Percentiles rank a stretch among this genome's conserved stretches.
These are phyloP conservation scores for Cytospora paraplurivora DNA, from an alignment of 2,329 filamentous ascomycete genomes.

Conservation along the genomic window DNA sequence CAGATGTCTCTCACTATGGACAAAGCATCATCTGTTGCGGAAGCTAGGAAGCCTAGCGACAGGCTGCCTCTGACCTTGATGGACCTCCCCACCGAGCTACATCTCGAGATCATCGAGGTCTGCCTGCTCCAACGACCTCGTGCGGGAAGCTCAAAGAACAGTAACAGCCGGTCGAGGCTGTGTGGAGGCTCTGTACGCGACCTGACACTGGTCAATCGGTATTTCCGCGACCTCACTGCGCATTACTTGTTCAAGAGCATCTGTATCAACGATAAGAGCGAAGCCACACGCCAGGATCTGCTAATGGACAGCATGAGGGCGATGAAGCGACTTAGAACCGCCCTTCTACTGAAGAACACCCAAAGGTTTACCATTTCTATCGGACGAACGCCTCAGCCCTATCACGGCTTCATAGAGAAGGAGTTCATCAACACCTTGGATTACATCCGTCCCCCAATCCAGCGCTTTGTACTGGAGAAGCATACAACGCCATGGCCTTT, in stretches of 20 bases:
- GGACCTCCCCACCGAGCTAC: conserved; percentile 24
- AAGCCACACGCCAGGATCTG: conserved; percentile 14
- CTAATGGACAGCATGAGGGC: conserved; percentile 10
- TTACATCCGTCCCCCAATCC: conserved; percentile 7
- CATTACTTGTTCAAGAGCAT: conserved; percentile 15
- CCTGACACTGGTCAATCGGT: conserved; percentile 19
- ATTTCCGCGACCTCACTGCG: conserved; percentile 22
- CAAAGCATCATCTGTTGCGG: no score
- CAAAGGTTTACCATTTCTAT: conserved; percentile 24
- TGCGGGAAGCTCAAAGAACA: not conserved
- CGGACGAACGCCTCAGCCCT: conserved; percentile 18
- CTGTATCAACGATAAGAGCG: conserved; percentile 23
- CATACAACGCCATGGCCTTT: conserved; percentile 9
- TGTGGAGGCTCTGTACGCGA: conserved; percentile 20
- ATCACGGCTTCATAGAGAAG: conserved; percentile 11
- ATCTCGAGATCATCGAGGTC: conserved; percentile 13
- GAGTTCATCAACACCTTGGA: conserved; percentile 20
- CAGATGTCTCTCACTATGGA: no score
- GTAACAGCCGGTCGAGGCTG: not conserved
- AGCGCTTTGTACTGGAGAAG: conserved; percentile 24
- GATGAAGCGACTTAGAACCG: not conserved
- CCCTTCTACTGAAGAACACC: conserved; percentile 8
- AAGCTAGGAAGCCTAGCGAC: not conserved
- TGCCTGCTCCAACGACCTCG: conserved; percentile 2
- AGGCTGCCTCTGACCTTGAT: not conserved